Conservation (phyloP, 805 yeast genomes). For the Jamesozyma lodderae region DNA sequence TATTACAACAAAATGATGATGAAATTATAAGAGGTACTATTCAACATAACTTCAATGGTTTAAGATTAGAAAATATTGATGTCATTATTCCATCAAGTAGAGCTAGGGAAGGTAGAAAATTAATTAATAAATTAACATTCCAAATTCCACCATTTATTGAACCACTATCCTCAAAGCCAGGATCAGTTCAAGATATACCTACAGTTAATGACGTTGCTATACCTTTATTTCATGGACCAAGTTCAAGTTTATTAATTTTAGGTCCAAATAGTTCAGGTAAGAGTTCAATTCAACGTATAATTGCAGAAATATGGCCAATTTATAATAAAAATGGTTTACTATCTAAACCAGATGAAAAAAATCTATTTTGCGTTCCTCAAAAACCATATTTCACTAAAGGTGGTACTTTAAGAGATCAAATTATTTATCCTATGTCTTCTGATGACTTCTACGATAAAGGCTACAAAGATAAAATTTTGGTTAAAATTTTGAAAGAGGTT, state of each 20-base stretch:
- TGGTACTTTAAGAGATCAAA: conserved; percentile 84
- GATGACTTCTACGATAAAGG: conserved; percentile 70
- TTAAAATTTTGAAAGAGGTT: conserved; percentile 61
- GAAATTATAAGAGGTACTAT: conserved; percentile 69
- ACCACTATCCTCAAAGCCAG: conserved; percentile 17
- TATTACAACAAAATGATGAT: conserved; percentile 8
- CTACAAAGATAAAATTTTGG: conserved; percentile 57
- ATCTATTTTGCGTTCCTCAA: conserved; percentile 75
- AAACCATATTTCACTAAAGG: conserved; percentile 66
- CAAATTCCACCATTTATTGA: conserved; percentile 33
- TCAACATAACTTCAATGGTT: conserved; percentile 67
- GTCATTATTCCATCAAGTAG: conserved; percentile 64
- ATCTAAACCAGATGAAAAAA: conserved; percentile 64
- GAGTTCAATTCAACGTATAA: conserved; percentile 71
- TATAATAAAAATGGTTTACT: conserved; percentile 61
- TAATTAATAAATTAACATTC: conserved; percentile 56
- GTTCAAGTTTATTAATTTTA: conserved; percentile 65
- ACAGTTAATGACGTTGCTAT: conserved; percentile 14
- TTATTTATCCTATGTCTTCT: conserved; percentile 76
- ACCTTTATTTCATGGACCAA: conserved; percentile 29
- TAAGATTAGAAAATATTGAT: conserved; percentile 74
- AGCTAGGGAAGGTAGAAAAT: conserved; percentile 52
- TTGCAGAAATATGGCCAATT: conserved; percentile 89
- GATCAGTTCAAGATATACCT: conserved; percentile 33
- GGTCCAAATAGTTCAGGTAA: conserved; percentile 91